Evolutionary conservation across 305 asterid species (phyloP).

Genomic region (Fraxinus platypoda): DNA sequence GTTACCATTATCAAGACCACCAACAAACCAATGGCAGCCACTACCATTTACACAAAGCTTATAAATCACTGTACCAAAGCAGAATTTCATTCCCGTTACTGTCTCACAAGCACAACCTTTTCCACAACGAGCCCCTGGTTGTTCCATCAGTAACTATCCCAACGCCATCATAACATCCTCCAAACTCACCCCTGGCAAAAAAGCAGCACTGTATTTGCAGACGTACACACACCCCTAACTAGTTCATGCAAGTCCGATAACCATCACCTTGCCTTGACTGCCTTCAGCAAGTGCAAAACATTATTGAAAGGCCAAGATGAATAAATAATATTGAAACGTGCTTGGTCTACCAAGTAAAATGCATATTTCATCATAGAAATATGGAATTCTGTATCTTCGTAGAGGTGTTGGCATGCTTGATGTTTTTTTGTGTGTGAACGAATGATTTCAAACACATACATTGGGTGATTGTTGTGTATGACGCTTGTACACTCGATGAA

Average conservation of each 20-base stretch:
- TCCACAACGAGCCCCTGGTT: neutral
- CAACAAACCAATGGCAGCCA: neutral
- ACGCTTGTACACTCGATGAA: conserved; percentile 1
- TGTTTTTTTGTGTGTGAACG: neutral
- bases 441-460: neutral
- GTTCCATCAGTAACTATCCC: neutral
- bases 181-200: neutral
- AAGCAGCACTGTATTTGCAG: neutral
- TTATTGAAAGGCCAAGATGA: neutral
- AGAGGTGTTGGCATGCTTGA: neutral
- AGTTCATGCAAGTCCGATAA: neutral
- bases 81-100: neutral
- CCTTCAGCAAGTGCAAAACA: neutral
- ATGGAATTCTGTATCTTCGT: neutral
- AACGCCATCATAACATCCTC: neutral
- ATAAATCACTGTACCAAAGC: neutral
- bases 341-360: neutral
- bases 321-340: neutral
- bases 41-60: neutral
- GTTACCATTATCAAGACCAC: neutral
- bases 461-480: neutral
- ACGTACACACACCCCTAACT: neutral
- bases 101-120: neutral
- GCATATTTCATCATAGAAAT: neutral
- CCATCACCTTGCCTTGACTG: neutral